Evolutionary conservation across 345 rosid species (phyloP).

Genomic region (Arabis alpina): DNA sequence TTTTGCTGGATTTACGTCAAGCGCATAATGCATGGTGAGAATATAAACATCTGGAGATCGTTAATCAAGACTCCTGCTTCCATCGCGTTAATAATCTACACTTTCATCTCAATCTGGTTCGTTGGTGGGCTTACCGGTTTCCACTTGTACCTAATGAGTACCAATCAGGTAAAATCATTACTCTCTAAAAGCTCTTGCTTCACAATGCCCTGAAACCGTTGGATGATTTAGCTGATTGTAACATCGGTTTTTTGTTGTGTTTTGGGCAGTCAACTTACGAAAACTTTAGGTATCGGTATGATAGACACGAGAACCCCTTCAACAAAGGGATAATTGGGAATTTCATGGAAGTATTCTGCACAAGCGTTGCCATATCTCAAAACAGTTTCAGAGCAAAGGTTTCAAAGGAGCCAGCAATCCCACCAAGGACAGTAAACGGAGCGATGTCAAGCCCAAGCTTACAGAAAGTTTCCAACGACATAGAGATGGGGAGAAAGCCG

Average conservation of each 20-base stretch:
- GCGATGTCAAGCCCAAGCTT: slow-evolving; percentile 48
- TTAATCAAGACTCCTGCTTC: slow-evolving; percentile 88
- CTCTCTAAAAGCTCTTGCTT: slow-evolving; percentile 15
- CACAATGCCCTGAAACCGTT: slow-evolving; percentile 1
- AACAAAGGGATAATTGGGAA: slow-evolving; percentile 71
- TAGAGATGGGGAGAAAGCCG: slow-evolving; percentile 77
- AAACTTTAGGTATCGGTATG: slow-evolving; percentile 80
- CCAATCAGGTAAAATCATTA: slow-evolving; percentile 68
- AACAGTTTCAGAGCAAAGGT: slow-evolving; percentile 81
- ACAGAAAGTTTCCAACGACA: slow-evolving; percentile 57
- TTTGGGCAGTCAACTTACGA: slow-evolving; percentile 90
- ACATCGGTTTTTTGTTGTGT: slow-evolving; percentile 19
- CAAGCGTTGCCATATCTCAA: slow-evolving; percentile 66
- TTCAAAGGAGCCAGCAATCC: slow-evolving; percentile 51
- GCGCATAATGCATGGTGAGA: slow-evolving; percentile 66
- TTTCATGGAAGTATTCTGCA: slow-evolving; percentile 73
- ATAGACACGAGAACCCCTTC: slow-evolving; percentile 67
- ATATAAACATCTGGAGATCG: slow-evolving; percentile 78
- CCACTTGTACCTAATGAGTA: slow-evolving; percentile 86
- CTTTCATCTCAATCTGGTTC: slow-evolving; percentile 80
- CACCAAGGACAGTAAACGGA: slow-evolving; percentile 54
- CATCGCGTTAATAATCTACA: slow-evolving; percentile 70
- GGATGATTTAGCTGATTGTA: slow-evolving; percentile 15
- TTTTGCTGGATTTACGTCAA: slow-evolving; percentile 88
- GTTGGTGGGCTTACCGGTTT: slow-evolving; percentile 91